Base-by-base conservation (phyloP, 1,139 yeast species). In the Protomyces arabidopsidicola region DNA sequence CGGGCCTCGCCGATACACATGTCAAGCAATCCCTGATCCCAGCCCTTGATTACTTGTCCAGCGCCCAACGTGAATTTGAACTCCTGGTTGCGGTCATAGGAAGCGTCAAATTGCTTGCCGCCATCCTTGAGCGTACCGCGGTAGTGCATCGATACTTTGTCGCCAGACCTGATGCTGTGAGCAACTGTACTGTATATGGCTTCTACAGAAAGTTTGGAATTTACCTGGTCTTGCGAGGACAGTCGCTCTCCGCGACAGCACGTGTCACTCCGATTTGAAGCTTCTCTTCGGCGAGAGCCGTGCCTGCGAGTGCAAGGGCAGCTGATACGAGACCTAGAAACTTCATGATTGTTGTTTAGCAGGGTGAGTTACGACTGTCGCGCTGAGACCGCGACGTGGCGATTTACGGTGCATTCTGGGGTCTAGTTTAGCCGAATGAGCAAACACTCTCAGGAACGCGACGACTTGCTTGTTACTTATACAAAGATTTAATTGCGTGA, bases 31-130 rank as follows among this genome's bases (percentile, higher is more conserved):
- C 98, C 98, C 72, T 91, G 82, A 76, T 93, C 99, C 87, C 96
- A 93, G 69, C 98, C 98, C 78, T 89, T 89, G 81, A 95, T 95
- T 73, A 96, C 97, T 79, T 93, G 98, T 74, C 98, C 98, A 77
- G 88, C 89, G 72, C 98, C 98, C 71, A 93, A 84, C 69, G 84
- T 84, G 79, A 93, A 95, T 69, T 80, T 78, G 76, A 95, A 93
- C 73, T 98, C 98, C 81, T 90, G 91, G 72, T 98, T 98, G 70
- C 87, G 82, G 71, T 97, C 90, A 12, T 45, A 51, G 84, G 93
- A 93, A 78, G 93, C 90, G 82, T 93, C 99, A 72, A 93, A 93
- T 57, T 88, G 93, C 76, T 88, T 88, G 71, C 98, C 98, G 79
- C 90, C 90, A 80, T 88, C 87, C 22, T 55, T 52, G 76, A 93